Evolutionary conservation across 148 eudicot species (phyloP).

Genomic region (Chenopodium album): DNA sequence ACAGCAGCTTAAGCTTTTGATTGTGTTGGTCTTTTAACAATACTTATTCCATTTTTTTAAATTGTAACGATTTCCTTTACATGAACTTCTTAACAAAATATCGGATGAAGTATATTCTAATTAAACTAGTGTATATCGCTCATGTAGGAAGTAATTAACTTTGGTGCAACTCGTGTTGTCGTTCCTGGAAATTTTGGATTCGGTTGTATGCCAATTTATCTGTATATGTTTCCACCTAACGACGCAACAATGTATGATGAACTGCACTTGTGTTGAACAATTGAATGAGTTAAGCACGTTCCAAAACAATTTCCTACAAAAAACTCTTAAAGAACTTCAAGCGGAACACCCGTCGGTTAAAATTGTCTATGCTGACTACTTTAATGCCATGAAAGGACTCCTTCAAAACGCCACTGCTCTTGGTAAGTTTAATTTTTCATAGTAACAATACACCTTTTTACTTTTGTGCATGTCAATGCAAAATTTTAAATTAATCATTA

Average conservation of each 20-base stretch:
- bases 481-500: too few species aligned
- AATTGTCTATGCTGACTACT: slow-evolving; percentile 33
- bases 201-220: slow-evolving; percentile 27
- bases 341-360: slow-evolving; percentile 15
- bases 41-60: too few species aligned
- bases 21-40: too few species aligned
- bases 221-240: background rate
- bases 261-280: slow-evolving; percentile 21
- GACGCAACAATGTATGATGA: slow-evolving; percentile 18
- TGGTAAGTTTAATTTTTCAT: slow-evolving; percentile 15
- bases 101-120: too few species aligned
- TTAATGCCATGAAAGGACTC: slow-evolving; percentile 16
- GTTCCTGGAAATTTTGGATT: slow-evolving; percentile 36
- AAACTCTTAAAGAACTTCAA: slow-evolving; percentile 11
- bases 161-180: slow-evolving; percentile 28
- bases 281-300: slow-evolving; percentile 17
- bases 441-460: too few species aligned
- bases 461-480: too few species aligned
- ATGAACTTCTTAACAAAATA: too few species aligned
- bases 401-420: slow-evolving; percentile 22
- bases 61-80: too few species aligned
- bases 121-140: background rate
- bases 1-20: too few species aligned
- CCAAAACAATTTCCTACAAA: slow-evolving; percentile 20
- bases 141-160: slow-evolving; percentile 34